These are phyloP conservation scores for Podaxis pistillaris DNA, from an alignment of 768 basidiomycete genomes.

Conservation along the genomic window DNA sequence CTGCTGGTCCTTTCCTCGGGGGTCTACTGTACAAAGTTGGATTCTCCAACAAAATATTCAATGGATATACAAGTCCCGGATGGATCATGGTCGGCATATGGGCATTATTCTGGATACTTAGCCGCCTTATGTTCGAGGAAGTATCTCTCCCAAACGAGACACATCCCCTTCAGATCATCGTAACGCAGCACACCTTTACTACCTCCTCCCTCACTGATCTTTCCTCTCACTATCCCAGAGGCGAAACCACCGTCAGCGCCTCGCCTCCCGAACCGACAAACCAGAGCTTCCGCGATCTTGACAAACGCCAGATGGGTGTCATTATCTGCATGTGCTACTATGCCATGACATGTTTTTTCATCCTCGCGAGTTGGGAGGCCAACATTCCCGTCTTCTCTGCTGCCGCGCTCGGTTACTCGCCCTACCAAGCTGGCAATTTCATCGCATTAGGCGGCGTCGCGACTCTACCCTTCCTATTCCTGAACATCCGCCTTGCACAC, in stretches of 20 bases:
- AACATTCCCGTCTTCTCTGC: constrained; percentile 65
- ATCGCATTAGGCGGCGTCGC: constrained; percentile 64
- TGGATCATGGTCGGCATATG: constrained; percentile 62
- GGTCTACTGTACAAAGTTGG: constrained; percentile 63
- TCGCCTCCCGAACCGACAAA: constrained; percentile 5
- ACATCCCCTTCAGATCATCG: constrained; percentile 1
- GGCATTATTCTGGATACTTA: constrained; percentile 46
- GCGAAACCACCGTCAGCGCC: constrained; percentile 24
- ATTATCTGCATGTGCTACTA: constrained; percentile 68
- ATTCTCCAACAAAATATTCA: constrained; percentile 54
- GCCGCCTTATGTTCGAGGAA: constrained; percentile 38
- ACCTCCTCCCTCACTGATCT: neutral
- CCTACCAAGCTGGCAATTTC: constrained; percentile 66
- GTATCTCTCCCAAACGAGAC: constrained; percentile 21
- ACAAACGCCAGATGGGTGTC: constrained; percentile 42
- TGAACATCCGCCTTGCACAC: constrained; percentile 55
- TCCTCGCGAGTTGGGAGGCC: constrained; percentile 68
- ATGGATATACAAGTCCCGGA: constrained; percentile 65
- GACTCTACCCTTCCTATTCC: constrained; percentile 64
- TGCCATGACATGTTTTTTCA: constrained; percentile 67
- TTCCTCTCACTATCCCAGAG: constrained; percentile 40
- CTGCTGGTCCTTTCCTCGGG: constrained; percentile 61
- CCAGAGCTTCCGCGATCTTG: constrained; percentile 15
- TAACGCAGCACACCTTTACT: neutral
- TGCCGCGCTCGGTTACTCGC: constrained; percentile 49